These are phyloP conservation scores for Penicillium roqueforti DNA, from an alignment of 495 filamentous ascomycete genomes.

Conservation along the genomic window DNA sequence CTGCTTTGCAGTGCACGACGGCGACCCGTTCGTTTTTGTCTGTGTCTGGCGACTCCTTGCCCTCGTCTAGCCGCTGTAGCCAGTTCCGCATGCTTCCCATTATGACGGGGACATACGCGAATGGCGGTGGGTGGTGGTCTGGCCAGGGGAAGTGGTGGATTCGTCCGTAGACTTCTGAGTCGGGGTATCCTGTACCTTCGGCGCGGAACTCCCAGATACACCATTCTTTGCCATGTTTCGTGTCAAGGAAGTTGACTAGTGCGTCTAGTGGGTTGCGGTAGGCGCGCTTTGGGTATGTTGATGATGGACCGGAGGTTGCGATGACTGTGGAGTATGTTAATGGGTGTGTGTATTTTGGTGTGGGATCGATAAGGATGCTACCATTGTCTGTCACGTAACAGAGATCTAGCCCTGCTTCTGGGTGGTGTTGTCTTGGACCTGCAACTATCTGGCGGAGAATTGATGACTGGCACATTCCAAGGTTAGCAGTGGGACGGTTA, in stretches of 20 bases:
- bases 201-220: constrained; percentile 96
- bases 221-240: constrained; percentile 78
- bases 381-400: constrained; percentile 89
- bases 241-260: constrained; percentile 80
- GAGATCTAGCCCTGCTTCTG: constrained; percentile 84
- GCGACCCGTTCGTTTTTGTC: constrained; percentile 56
- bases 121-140: constrained; percentile 95
- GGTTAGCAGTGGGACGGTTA: neutral
- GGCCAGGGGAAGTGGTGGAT: constrained; percentile 93
- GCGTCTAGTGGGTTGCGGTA: constrained; percentile 89
- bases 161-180: constrained; percentile 76
- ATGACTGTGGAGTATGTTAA: constrained; percentile 46
- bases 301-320: constrained; percentile 77
- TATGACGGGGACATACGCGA: constrained; percentile 79
- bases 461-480: constrained; percentile 46
- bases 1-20: constrained; percentile 96
- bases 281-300: constrained; percentile 80
- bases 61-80: constrained; percentile 54
- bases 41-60: constrained; percentile 3
- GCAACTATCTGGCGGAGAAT: constrained; percentile 71
- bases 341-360: neutral
- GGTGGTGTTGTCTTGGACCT: constrained; percentile 74
- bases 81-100: constrained; percentile 87
- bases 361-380: constrained; percentile 19
- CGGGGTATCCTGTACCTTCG: constrained; percentile 92